phyloP scores from a whole-genome alignment of 2,329 filamentous ascomycete genomes.

The Diaporthe ampelina region DNA sequence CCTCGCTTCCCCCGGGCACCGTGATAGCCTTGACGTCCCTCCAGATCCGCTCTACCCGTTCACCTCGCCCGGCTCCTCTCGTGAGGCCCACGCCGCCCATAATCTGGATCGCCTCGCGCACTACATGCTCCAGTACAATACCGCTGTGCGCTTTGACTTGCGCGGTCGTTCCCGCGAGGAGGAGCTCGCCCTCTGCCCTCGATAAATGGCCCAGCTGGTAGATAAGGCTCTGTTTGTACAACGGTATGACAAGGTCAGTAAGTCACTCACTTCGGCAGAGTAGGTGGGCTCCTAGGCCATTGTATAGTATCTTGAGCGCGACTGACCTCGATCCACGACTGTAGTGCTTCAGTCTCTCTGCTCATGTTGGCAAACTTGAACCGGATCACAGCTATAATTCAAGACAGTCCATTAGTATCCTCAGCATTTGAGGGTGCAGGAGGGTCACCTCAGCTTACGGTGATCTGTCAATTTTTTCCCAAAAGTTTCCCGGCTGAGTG shows the following conservation, averaged over 20 bases:
- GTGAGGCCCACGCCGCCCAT: slow-evolving; percentile 43
- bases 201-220: slow-evolving; percentile 55
- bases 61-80: slow-evolving; percentile 41
- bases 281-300: too few relatives aligned
- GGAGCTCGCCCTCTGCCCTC: slow-evolving; percentile 45
- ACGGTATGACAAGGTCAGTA: too few relatives aligned
- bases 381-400: slow-evolving; percentile 38
- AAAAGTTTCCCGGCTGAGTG: slow-evolving; percentile 42
- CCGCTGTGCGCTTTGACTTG: slow-evolving; percentile 43
- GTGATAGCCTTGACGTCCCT: slow-evolving; percentile 42
- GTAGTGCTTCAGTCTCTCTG: slow-evolving; percentile 41
- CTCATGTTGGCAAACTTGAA: slow-evolving; percentile 44
- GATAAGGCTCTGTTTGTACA: slow-evolving; percentile 52
- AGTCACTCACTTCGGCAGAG: too few relatives aligned
- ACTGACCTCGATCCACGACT: slow-evolving; percentile 43
- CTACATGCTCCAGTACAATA: slow-evolving; percentile 41
- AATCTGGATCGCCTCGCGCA: slow-evolving; percentile 42
- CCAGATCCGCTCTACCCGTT: slow-evolving; percentile 43
- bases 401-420: background rate
- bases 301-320: too few relatives aligned
- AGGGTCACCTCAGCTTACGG: slow-evolving; percentile 11
- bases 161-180: slow-evolving; percentile 45
- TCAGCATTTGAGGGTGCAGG: too few relatives aligned
- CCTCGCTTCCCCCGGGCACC: slow-evolving; percentile 43
- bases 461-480: slow-evolving; percentile 42